These are phyloP conservation scores for Lactarius tabidus DNA, from an alignment of 768 basidiomycete genomes.

Conservation along the genomic window DNA sequence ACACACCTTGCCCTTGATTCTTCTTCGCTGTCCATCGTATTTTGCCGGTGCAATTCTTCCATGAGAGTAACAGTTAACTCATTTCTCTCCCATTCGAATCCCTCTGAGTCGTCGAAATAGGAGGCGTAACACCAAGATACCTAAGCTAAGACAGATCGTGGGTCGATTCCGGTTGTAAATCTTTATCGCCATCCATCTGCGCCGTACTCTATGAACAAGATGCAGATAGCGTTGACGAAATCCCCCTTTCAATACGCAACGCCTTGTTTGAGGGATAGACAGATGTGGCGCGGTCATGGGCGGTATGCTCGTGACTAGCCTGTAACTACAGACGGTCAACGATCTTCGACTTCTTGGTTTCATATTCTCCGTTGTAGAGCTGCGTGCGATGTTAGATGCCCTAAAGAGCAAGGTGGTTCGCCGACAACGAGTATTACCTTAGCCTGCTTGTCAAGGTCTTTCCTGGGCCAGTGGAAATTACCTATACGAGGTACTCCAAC, in stretches of 20 bases:
- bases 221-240: not conserved
- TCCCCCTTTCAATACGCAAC: not conserved
- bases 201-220: not conserved
- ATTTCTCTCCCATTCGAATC: conserved; percentile 77
- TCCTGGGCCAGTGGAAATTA: no score
- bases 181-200: conserved; percentile 20
- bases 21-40: conserved; percentile 85
- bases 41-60: conserved; percentile 83
- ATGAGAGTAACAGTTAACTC: conserved; percentile 79
- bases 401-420: no score
- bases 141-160: conserved; percentile 35
- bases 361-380: no score
- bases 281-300: no score
- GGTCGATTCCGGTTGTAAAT: not conserved
- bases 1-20: conserved; percentile 79
- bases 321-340: no score
- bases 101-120: conserved; percentile 70
- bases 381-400: no score
- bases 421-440: no score
- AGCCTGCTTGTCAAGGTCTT: no score
- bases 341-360: no score
- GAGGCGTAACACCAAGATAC: conserved; percentile 79
- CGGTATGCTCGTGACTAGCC: no score
- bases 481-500: no score
- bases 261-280: not conserved